Conservation (phyloP, 2,329 filamentous ascomycete species). For the Fusarium papillatum region DNA sequence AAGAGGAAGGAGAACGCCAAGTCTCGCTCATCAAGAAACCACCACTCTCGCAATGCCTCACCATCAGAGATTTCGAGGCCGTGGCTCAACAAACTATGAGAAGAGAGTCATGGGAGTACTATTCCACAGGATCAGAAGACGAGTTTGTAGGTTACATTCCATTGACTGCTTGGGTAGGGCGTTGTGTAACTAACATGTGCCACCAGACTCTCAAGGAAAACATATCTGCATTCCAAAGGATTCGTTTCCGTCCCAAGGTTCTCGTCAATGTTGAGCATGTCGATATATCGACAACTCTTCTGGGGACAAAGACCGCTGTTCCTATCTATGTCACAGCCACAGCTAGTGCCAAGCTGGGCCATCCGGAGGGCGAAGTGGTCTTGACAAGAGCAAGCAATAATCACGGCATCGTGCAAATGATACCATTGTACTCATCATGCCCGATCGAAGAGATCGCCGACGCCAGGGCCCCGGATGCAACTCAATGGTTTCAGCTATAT, state of each 20-base stretch:
- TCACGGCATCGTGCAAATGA: slow-evolving; percentile 25
- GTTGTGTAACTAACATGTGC: accelerated
- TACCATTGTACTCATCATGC: slow-evolving; percentile 23
- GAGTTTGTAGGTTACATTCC: slow-evolving; percentile 15
- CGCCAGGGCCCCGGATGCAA: background rate
- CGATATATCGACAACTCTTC: slow-evolving; percentile 13
- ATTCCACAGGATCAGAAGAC: slow-evolving; percentile 30
- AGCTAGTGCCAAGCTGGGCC: slow-evolving; percentile 20
- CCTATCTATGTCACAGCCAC: slow-evolving; percentile 28
- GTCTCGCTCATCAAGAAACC: background rate
- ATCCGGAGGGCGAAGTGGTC: slow-evolving; percentile 21
- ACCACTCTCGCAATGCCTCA: slow-evolving; percentile 16
- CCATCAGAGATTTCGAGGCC: slow-evolving; percentile 15
- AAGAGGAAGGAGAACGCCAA: background rate
- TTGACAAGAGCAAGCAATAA: slow-evolving; percentile 14
- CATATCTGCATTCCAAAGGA: background rate
- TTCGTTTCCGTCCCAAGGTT: slow-evolving; percentile 19
- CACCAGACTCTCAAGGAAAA: slow-evolving; percentile 21
- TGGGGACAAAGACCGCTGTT: background rate
- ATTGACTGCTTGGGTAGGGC: no score
- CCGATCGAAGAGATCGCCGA: background rate
- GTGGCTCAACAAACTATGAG: slow-evolving; percentile 14
- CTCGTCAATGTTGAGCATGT: slow-evolving; percentile 26
- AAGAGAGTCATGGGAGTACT: slow-evolving; percentile 24
- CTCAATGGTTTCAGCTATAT: slow-evolving; percentile 27